A percentile compares a stretch with the other conserved stretches of the same genome.
These are phyloP conservation scores for Suillus ampliporus DNA, from an alignment of 768 basidiomycete genomes.

Conservation along the genomic window DNA sequence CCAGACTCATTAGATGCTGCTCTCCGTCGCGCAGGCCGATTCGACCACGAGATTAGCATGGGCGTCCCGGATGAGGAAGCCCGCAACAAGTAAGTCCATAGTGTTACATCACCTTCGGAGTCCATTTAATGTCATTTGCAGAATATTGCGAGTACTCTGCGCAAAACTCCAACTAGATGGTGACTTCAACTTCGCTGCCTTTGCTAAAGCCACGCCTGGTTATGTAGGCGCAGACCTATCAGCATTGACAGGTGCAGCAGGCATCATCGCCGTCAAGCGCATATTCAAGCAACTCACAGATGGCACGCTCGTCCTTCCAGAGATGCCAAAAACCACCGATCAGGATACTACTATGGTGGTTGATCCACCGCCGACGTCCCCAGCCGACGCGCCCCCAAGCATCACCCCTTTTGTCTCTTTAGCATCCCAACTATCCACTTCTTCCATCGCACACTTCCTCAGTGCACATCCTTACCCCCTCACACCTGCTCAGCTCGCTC, in stretches of 20 bases:
- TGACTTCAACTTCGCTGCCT: conserved; percentile 81
- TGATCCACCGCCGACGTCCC: conserved; percentile 31
- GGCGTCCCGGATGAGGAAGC: conserved; percentile 94
- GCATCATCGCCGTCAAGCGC: conserved; percentile 94
- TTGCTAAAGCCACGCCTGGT: conserved; percentile 95
- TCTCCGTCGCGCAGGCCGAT: conserved; percentile 89
- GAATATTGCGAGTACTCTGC: conserved; percentile 88
- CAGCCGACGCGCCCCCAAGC: conserved; percentile 26
- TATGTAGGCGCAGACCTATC: conserved; percentile 96
- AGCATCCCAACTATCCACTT: conserved; percentile 48
- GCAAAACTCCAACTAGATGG: conserved; percentile 84
- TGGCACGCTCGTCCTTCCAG: conserved; percentile 62
- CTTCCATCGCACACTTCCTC: conserved; percentile 90
- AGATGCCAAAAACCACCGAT: conserved; percentile 29
- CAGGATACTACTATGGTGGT: conserved; percentile 44
- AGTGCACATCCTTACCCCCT: conserved; percentile 84
- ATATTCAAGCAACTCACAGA: conserved; percentile 86
- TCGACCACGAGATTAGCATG: conserved; percentile 98
- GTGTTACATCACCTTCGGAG: background rate
- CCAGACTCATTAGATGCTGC: conserved; percentile 96
- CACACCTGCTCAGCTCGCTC: conserved; percentile 75
- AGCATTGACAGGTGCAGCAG: conserved; percentile 90
- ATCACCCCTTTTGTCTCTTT: conserved; percentile 42
- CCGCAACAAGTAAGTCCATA: conserved; percentile 74
- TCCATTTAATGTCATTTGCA: conserved; percentile 34